phyloP scores from a whole-genome alignment of 2,329 filamentous ascomycete species.

The Daldinia sp. region DNA sequence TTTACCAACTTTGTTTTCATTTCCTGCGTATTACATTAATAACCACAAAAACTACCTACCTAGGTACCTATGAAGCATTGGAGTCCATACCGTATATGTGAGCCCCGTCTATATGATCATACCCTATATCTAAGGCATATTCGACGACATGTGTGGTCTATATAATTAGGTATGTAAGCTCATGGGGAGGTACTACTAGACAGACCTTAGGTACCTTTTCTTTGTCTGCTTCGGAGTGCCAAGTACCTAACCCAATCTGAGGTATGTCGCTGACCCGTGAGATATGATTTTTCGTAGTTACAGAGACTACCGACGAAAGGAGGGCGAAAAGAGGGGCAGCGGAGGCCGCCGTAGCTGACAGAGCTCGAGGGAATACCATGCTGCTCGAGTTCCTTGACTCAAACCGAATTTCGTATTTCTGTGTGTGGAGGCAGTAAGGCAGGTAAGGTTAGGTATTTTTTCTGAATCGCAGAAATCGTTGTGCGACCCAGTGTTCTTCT shows the following conservation, averaged over 20 bases:
- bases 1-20: conserved; percentile 59
- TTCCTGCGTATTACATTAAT: conserved; percentile 37
- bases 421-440: no score
- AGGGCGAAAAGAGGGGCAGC: conserved; percentile 2
- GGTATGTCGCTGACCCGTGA: conserved; percentile 40
- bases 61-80: no score
- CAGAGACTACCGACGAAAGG: not conserved
- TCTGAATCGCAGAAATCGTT: not conserved
- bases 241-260: conserved; percentile 44
- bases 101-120: conserved; percentile 45
- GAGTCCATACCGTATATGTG: conserved; percentile 41
- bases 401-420: not conserved
- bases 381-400: not conserved
- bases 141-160: conserved; percentile 44
- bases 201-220: conserved; percentile 30
- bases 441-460: not conserved
- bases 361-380: conserved; percentile 8
- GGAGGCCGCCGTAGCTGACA: not conserved
- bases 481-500: not conserved
- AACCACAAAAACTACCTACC: not conserved
- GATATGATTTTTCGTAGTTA: conserved; percentile 4
- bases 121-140: conserved; percentile 43
- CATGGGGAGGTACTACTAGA: not conserved
- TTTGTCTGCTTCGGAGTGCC: conserved; percentile 43
- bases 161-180: not conserved